Evolutionary conservation across 805 yeast species (phyloP), one percentile per base, ranked within the genome.

Genomic region (Candida pseudoglaebosa): DNA sequence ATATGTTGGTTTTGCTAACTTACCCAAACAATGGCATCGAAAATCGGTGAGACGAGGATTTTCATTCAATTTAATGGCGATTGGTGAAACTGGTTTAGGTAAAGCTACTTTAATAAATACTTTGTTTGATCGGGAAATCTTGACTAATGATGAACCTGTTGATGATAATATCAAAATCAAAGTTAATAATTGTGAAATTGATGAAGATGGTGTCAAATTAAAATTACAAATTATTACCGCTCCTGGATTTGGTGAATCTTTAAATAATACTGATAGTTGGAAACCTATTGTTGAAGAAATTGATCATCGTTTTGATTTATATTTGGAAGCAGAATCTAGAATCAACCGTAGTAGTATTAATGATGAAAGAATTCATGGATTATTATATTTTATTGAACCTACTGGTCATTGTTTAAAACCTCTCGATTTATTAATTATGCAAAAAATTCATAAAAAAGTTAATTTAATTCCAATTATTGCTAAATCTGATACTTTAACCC

Each of bases 11-110:
- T 93, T 93, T 67, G 95, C 97, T 49, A 93, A 90, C 66, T 74
- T 93, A 56, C 99, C 99, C 42, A 93, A 90, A 59, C 99, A 93
- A 70, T 93, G 97, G 96, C 98, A 93, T 68, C 81, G 96, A 66
- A 88, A 85, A 64, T 83, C 95, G 2, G 78, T 88, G 45, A 82
- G 84, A 62, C 77, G 86, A 56, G 99, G 99, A 10, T 93, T 93
- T 73, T 77, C 73, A 52, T 77, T 93, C 59, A 93, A 93, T 60
- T 60, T 93, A 44, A 77, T 93, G 78, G 88, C 87, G 42, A 95
- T 90, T 46, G 95, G 95, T 49, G 95, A 87, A 67, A 71, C 82
- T 43, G 97, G 99, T 4, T 72, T 91, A 46, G 99, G 99, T 53
- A 91, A 91, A 67, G 73, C 93, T 24, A 93, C 99, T 19, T 75